phyloP scores from a whole-genome alignment of 2,329 filamentous ascomycete genomes.

The Stemphylium lycopersici region DNA sequence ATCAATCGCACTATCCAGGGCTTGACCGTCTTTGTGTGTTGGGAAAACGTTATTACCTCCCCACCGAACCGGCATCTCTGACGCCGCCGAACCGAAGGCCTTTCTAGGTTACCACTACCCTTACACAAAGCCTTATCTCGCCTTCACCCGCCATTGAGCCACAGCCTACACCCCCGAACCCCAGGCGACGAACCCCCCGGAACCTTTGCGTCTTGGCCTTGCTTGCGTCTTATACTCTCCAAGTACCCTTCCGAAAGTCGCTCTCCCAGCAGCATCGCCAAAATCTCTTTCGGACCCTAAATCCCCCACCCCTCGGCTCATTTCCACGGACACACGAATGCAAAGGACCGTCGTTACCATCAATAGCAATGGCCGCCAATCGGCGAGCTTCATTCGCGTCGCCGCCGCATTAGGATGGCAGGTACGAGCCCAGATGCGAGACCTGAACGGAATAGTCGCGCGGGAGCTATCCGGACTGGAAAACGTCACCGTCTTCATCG shows the following conservation, averaged over 20 bases:
- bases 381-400: constrained; percentile 91
- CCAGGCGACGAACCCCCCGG: constrained; percentile 16
- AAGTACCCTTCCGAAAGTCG: constrained; percentile 14
- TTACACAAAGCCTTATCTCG: constrained; percentile 33
- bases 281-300: not conserved
- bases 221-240: constrained; percentile 32
- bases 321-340: constrained; percentile 38
- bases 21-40: constrained; percentile 10
- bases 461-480: constrained; percentile 82
- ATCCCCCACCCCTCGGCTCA: constrained; percentile 4
- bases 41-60: constrained; percentile 25
- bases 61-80: constrained; percentile 32
- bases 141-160: constrained; percentile 18
- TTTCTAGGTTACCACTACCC: constrained; percentile 14
- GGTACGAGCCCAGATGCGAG: constrained; percentile 89
- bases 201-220: constrained; percentile 23
- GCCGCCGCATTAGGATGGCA: constrained; percentile 92
- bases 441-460: constrained; percentile 84
- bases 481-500: constrained; percentile 76
- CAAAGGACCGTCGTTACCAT: constrained; percentile 82
- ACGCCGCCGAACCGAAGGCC: constrained; percentile 19
- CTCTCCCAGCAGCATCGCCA: constrained; percentile 23
- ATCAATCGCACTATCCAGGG: constrained; percentile 23
- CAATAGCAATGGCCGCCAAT: constrained; percentile 94
- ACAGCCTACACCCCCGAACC: constrained; percentile 12